These are phyloP conservation scores for Gigaspora rosea DNA, from an alignment of 192 early-diverging fungal species.

Conservation along the genomic window DNA sequence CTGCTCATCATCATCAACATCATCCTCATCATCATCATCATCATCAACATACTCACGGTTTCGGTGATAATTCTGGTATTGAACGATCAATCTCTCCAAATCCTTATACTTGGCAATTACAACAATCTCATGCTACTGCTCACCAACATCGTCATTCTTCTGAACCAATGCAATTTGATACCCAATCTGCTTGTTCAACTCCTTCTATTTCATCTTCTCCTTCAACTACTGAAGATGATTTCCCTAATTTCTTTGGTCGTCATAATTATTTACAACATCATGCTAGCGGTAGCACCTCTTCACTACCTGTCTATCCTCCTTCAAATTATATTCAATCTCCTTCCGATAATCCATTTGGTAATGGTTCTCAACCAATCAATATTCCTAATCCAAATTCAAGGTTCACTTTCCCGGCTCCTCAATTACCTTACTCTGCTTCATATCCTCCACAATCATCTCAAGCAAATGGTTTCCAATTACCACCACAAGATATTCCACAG, in stretches of 20 bases:
- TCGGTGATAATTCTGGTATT: neutral
- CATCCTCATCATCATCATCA: constrained; percentile 25
- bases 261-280: constrained; percentile 12
- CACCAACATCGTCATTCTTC: constrained; percentile 1
- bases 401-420: constrained; percentile 21
- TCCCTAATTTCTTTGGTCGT: neutral
- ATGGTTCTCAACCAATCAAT: constrained; percentile 26
- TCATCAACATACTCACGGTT: constrained; percentile 21
- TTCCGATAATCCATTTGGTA: neutral
- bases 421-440: constrained; percentile 17
- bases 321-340: constrained; percentile 27
- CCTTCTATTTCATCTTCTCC: constrained; percentile 31
- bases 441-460: constrained; percentile 24
- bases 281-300: neutral
- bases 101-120: constrained; percentile 23
- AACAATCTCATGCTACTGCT: constrained; percentile 9
- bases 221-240: constrained; percentile 31
- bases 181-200: constrained; percentile 30
- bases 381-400: constrained; percentile 24
- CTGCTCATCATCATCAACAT: constrained; percentile 3
- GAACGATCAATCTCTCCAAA: constrained; percentile 22
- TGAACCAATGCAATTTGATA: constrained; percentile 29
- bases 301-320: constrained; percentile 23
- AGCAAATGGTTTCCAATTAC: constrained; percentile 9
- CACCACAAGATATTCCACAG: constrained; percentile 31